Conservation (phyloP, 305 asterid genomes). For the Ilex paraguariensis region DNA sequence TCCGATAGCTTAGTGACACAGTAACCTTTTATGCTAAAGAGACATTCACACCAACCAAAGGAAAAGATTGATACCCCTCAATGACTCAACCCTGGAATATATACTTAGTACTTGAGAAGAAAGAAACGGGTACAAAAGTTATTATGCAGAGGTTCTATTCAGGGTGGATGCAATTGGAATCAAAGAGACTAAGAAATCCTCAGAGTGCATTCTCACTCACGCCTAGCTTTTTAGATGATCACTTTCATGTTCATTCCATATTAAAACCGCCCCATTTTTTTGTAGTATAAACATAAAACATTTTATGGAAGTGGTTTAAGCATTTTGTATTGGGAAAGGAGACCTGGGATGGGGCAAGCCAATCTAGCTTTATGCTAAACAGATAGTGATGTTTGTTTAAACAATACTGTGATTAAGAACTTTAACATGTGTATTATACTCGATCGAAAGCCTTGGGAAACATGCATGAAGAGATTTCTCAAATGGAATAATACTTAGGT, state of each 20-base stretch:
- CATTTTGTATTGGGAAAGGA: no score
- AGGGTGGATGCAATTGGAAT: not conserved
- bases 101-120: conserved; percentile 1
- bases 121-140: no score
- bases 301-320: no score
- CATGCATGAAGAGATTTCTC: no score
- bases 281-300: conserved; percentile 1
- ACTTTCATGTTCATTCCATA: not conserved
- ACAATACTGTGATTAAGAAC: no score
- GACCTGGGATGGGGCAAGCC: not conserved
- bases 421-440: no score
- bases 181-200: not conserved
- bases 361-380: conserved; percentile 11
- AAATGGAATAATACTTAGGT: no score
- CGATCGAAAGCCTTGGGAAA: no score
- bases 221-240: not conserved
- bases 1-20: no score
- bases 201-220: not conserved
- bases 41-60: conserved; percentile 8
- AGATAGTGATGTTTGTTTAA: not conserved
- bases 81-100: conserved; percentile 5
- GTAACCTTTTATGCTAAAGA: conserved; percentile 10
- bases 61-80: conserved; percentile 7
- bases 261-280: not conserved
- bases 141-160: no score